Percentiles rank a stretch among this genome's conserved stretches.
phyloP scores from a whole-genome alignment of 257 asterid genomes.

The Solanum paucissectum region DNA sequence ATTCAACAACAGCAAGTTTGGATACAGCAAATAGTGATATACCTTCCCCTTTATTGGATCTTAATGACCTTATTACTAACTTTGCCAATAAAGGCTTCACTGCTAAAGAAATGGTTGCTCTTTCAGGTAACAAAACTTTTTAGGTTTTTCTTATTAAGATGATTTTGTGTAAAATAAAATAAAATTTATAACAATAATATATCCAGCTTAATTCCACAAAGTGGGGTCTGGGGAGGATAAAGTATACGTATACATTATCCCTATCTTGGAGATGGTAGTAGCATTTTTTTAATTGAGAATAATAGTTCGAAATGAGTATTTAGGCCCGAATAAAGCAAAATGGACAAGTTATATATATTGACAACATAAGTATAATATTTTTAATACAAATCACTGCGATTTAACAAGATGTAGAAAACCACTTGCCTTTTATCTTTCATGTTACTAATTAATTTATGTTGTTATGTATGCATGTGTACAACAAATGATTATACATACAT shows the following conservation, averaged over 20 bases:
- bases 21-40: constrained; percentile 37
- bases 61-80: constrained; percentile 29
- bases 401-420: background rate
- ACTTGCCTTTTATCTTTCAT: background rate
- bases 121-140: constrained; percentile 27
- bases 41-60: constrained; percentile 44
- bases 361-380: background rate
- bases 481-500: too few species aligned
- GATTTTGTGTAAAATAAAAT: background rate
- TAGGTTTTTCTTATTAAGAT: background rate
- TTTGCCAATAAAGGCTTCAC: constrained; percentile 52
- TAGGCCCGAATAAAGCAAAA: background rate
- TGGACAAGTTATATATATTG: too few species aligned
- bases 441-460: background rate
- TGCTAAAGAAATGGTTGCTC: constrained; percentile 48
- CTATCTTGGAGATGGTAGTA: background rate
- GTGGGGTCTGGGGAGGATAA: too few species aligned
- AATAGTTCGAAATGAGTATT: background rate
- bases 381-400: background rate
- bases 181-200: too few species aligned
- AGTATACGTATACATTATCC: background rate
- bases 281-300: background rate
- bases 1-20: constrained; percentile 47
- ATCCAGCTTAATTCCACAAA: too few species aligned
- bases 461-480: background rate